A percentile compares a stretch with the other conserved stretches of the same genome.
phyloP scores from a whole-genome alignment of 2,329 filamentous ascomycete genomes.

The Coleophoma cylindrospora region DNA sequence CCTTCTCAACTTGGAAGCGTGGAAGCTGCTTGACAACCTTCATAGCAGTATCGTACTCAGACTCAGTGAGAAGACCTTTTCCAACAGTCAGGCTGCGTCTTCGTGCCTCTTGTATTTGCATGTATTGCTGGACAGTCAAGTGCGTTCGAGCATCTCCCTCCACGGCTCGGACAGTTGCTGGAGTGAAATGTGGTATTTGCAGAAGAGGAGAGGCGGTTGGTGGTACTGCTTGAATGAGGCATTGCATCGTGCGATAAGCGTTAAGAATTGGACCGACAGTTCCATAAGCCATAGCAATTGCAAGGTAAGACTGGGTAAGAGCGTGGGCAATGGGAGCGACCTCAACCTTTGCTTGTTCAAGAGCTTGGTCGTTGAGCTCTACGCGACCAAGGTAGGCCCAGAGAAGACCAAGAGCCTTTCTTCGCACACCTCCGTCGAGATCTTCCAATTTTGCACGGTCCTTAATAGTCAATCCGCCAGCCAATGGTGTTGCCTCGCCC shows the following conservation, averaged over 20 bases:
- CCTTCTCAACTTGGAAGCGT: conserved; percentile 77
- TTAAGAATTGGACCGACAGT: conserved; percentile 77
- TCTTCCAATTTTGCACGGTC: conserved; percentile 74
- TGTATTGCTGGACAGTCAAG: conserved; percentile 79
- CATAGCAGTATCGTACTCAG: conserved; percentile 73
- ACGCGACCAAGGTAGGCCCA: conserved; percentile 94
- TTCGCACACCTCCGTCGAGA: conserved; percentile 71
- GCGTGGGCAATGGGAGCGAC: conserved; percentile 81
- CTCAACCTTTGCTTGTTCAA: conserved; percentile 85
- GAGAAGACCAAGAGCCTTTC: conserved; percentile 83
- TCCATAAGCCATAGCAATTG: conserved; percentile 83
- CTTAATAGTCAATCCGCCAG: conserved; percentile 60
- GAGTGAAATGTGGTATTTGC: conserved; percentile 83
- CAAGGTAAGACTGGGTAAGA: conserved; percentile 80
- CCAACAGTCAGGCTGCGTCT: conserved; percentile 69
- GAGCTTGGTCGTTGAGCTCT: conserved; percentile 70
- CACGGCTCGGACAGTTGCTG: conserved; percentile 57
- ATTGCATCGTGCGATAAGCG: conserved; percentile 78
- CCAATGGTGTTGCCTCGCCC: conserved; percentile 45
- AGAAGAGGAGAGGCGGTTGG: conserved; percentile 82
- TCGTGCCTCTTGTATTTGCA: conserved; percentile 73
- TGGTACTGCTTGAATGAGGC: conserved; percentile 82
- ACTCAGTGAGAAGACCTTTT: conserved; percentile 63
- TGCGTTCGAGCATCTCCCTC: conserved; percentile 74
- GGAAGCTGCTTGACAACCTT: conserved; percentile 80